Evolutionary conservation across 2,329 filamentous ascomycete species (phyloP), one percentile per base, ranked within the genome.

Genomic region (Trichoderma guizhouense): DNA sequence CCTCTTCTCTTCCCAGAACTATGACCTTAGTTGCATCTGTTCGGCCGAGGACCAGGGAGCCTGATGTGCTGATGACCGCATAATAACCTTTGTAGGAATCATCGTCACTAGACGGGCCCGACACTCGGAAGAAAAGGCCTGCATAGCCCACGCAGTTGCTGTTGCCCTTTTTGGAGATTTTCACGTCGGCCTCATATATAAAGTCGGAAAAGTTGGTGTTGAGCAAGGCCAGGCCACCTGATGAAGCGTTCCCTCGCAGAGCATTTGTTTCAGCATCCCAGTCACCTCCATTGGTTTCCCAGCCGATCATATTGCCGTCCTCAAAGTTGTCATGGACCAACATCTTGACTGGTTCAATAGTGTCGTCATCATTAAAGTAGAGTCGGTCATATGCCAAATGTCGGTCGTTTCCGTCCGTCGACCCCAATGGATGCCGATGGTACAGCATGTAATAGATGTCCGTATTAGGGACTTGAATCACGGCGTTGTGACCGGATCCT

Each of bases 361-460:
- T 83, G 21, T 82, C 84, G 36, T 83, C 77, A 1, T 79, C 78
- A 72, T 83, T 80, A 73, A 86, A 86, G 73, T 82, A 79, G 80
- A 87, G 83, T 18, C 83, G 81, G 75, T 86, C 85, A 66, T 86
- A 85, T 39, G 83, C 84, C 3, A 84, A 76, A 18, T 83, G 81
- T 3, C 85, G 83, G 75, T 86, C 83, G 72, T 86, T 84, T 39
- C 81, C 81, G 69, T 82, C 81, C 1, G 79, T 81, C 61, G 85
- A 83, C 72, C 82, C 81, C 3, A 85, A 79, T 8, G 81, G 82
- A 36, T 77, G 77, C 1, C 84, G 84, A 74, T 86, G 85, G 72
- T 86, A 86, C 0, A 81, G 80, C 15, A 86, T 85, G 75, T 84
- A 84, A 81, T 83, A 85, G 30, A 84, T 80, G 73, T 86, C 84